Base-by-base conservation (phyloP, 306 rosid genomes). In the Quercus variabilis region DNA sequence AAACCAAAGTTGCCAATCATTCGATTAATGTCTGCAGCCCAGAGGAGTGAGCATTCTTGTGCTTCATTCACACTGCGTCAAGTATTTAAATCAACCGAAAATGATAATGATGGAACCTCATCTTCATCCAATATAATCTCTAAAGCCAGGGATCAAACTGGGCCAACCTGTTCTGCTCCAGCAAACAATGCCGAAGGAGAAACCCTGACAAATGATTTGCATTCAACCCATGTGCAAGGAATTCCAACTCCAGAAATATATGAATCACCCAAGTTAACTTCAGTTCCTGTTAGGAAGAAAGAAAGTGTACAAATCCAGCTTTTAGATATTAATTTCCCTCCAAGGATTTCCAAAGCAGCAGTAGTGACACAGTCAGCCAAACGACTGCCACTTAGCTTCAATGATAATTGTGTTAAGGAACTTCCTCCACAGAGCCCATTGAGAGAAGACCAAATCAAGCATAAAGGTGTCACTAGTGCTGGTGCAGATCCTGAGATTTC, bases 211-310 rank as follows among this genome's bases (percentile, higher is more conserved):
- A 83, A 78, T 30, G 87, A 88, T 74, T 81, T 83, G 10, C 90
- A 79, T 63, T 82, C 86, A 25, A 84, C 84, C 71, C 94, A 87
- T 83, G 81, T 87, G n/a, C 98, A 90, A 68, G 99, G 99, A 59
- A 93, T 96, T 85, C 98, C 96, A 64, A 93, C 98, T 63, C 99
- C 99, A 17, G 99, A 96, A 86, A 93, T 96, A 79, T 96, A 91
- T 21, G 99, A 93, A 87, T 90, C 99, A 4, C 99, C 97, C 0
- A 90, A 90, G 83, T 80, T 93, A 79, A 96, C 91, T 74, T 69
- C 98, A 15, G 77, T 75, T 60, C 97, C 98, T 46, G 74, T 93
- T 49, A 79, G 89, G 81, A 90, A 80, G 79, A 90, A 83, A 71
- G 92, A 89, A 82, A 85, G 69, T 58, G 70, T 79, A 19, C 92